Conservation (phyloP, 169 alveolate genomes). For the Plasmodium coatneyi region DNA sequence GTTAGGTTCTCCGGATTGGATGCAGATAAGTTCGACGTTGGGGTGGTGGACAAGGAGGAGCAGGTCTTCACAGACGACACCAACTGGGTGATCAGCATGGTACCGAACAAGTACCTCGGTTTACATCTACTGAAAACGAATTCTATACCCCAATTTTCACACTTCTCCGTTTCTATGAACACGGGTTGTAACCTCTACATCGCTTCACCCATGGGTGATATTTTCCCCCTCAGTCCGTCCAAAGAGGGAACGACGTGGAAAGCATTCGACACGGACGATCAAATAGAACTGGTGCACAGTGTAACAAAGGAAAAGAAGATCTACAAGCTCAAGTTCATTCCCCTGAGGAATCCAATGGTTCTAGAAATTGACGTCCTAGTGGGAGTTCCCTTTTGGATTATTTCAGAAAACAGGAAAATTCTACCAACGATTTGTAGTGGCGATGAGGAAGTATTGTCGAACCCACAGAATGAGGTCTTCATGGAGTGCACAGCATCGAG, state of each 20-base stretch:
- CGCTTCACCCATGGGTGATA: slow-evolving; percentile 72
- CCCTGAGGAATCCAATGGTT: slow-evolving; percentile 12
- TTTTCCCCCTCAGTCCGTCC: slow-evolving; percentile 72
- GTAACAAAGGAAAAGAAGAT: neutral
- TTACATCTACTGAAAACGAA: slow-evolving; percentile 77
- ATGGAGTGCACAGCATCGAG: slow-evolving; percentile 47
- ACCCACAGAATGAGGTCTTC: neutral
- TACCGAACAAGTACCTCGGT: slow-evolving; percentile 79
- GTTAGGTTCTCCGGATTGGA: slow-evolving; percentile 75
- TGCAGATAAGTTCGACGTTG: slow-evolving; percentile 77
- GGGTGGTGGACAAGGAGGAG: slow-evolving; percentile 75
- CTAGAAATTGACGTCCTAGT: slow-evolving; percentile 14
- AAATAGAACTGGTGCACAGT: slow-evolving; percentile 8
- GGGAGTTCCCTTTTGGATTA: slow-evolving; percentile 36
- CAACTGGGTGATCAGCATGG: slow-evolving; percentile 74
- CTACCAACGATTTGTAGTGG: slow-evolving; percentile 49
- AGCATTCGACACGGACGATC: slow-evolving; percentile 65
- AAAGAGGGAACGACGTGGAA: slow-evolving; percentile 75
- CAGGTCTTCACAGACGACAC: slow-evolving; percentile 74
- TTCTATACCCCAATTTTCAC: slow-evolving; percentile 43
- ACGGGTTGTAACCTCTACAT: slow-evolving; percentile 78
- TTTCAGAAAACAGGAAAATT: slow-evolving; percentile 28
- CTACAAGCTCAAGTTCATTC: slow-evolving; percentile 21
- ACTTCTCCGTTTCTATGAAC: slow-evolving; percentile 77
- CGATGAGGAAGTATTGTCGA: slow-evolving; percentile 29